Conservation (phyloP, 176 grass and related monocot genomes). For the Paspalum vaginatum region DNA sequence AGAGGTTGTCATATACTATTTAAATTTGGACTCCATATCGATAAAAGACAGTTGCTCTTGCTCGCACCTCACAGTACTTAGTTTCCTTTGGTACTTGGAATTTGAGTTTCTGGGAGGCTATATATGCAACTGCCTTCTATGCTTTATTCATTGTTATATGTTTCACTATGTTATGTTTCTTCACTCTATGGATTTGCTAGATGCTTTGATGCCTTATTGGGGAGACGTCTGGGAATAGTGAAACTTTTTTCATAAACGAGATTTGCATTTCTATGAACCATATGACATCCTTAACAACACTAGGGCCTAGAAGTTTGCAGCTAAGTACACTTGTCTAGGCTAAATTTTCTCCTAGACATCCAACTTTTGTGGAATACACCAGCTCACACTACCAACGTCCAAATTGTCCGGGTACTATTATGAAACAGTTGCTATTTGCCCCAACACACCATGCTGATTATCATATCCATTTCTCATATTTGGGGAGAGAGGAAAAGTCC, state of each 20-base stretch:
- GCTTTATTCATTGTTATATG: slow-evolving; percentile 6
- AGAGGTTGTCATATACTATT: slow-evolving; percentile 56
- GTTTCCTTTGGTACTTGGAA: neutral
- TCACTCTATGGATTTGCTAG: neutral
- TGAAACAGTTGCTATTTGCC: too few species aligned
- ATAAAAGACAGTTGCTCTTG: slow-evolving; percentile 7
- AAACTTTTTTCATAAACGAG: neutral
- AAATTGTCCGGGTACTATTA: too few species aligned
- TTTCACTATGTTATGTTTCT: slow-evolving; percentile 3
- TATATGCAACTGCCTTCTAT: neutral
- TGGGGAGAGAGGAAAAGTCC: too few species aligned
- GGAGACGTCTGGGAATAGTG: neutral
- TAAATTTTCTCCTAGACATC: neutral
- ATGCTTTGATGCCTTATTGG: neutral
- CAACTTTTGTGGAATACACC: too few species aligned
- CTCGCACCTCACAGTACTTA: neutral
- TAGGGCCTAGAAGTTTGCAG: slow-evolving; percentile 20
- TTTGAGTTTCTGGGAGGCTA: neutral
- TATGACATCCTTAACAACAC: neutral
- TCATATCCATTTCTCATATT: too few species aligned
- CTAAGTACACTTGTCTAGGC: neutral
- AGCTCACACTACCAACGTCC: too few species aligned
- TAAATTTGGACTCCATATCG: slow-evolving; percentile 5
- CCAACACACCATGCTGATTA: too few species aligned
- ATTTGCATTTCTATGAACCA: slow-evolving; percentile 9